These are phyloP conservation scores for Bipolaris victoriae DNA, from an alignment of 2,329 filamentous ascomycete species.

Conservation along the genomic window DNA sequence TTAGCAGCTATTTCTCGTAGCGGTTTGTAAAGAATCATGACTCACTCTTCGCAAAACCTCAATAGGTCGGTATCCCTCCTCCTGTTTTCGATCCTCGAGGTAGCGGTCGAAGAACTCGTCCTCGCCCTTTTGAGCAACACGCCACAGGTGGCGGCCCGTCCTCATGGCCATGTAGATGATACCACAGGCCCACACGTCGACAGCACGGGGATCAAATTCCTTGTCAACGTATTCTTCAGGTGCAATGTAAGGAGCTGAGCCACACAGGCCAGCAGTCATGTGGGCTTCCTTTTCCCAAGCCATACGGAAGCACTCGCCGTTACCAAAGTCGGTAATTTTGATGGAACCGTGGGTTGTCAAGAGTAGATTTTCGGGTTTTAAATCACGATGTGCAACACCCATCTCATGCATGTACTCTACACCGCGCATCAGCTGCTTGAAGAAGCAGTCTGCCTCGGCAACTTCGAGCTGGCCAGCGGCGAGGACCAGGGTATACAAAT, in stretches of 20 bases:
- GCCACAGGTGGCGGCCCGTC: conserved; percentile 93
- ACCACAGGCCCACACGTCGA: conserved; percentile 97
- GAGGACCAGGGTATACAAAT: conserved; percentile 91
- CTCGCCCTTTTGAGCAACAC: conserved; percentile 93
- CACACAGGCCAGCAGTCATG: conserved; percentile 96
- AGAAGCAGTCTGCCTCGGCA: conserved; percentile 93
- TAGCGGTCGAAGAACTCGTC: conserved; percentile 98
- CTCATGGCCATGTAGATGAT: conserved; percentile 99
- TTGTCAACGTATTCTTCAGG: conserved; percentile 95
- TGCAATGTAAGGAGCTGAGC: conserved; percentile 95
- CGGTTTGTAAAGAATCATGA: conserved; percentile 18
- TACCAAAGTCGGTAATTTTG: conserved; percentile 98
- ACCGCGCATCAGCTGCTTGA: conserved; percentile 98
- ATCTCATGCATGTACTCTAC: conserved; percentile 99
- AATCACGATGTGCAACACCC: conserved; percentile 94
- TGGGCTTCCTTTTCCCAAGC: conserved; percentile 98
- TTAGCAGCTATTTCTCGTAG: conserved; percentile 20
- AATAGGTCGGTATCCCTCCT: conserved; percentile 95
- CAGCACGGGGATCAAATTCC: conserved; percentile 96
- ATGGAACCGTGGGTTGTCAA: conserved; percentile 89
- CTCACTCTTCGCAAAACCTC: conserved; percentile 93
- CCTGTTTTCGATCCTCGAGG: conserved; percentile 87
- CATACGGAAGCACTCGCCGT: conserved; percentile 99
- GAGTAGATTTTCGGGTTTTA: conserved; percentile 96
- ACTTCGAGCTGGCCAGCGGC: conserved; percentile 91